Percentiles rank a stretch among this genome's conserved stretches.
Evolutionary conservation across 495 filamentous ascomycete genomes (phyloP).

Genomic region (Oidiodendron maius): DNA sequence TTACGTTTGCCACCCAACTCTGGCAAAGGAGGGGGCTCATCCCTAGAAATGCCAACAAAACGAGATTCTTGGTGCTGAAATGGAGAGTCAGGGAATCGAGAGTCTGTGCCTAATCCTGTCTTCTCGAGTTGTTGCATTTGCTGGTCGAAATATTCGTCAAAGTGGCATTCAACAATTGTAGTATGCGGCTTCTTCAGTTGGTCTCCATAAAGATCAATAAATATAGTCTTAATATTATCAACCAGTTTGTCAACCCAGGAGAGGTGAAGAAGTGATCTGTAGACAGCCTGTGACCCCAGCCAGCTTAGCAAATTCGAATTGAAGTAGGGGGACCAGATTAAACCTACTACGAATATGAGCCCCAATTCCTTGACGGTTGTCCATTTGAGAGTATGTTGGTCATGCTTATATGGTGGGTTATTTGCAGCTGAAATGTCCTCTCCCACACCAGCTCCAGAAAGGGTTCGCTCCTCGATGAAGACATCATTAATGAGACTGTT

Average conservation of each 20-base stretch:
- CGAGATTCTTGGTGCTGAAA: slow-evolving; percentile 39
- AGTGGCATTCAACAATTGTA: slow-evolving; percentile 69
- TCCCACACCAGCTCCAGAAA: slow-evolving; percentile 51
- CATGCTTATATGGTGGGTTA: slow-evolving; percentile 76
- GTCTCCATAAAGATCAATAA: slow-evolving; percentile 80
- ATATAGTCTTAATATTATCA: slow-evolving; percentile 87
- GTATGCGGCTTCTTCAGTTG: slow-evolving; percentile 78
- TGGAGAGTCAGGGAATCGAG: slow-evolving; percentile 27
- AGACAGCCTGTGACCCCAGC: slow-evolving; percentile 66
- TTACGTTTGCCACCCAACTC: too few relatives aligned
- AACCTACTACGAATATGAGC: slow-evolving; percentile 87
- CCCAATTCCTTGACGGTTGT: slow-evolving; percentile 84
- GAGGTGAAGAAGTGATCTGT: slow-evolving; percentile 88
- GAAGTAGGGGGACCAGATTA: not conserved
- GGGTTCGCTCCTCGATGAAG: slow-evolving; percentile 89
- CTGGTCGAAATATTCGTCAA: slow-evolving; percentile 92
- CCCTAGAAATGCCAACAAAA: slow-evolving; percentile 31
- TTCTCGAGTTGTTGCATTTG: slow-evolving; percentile 80
- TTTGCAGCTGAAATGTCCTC: slow-evolving; percentile 49
- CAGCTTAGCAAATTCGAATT: slow-evolving; percentile 2
- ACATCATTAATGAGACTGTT: slow-evolving; percentile 94
- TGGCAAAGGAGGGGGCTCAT: slow-evolving; percentile 40
- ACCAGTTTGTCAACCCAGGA: slow-evolving; percentile 96
- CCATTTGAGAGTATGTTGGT: slow-evolving; percentile 95
- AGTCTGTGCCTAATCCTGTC: slow-evolving; percentile 23